Evolutionary conservation across 176 grass and related monocot species (phyloP).

Genomic region (Carex parvula): DNA sequence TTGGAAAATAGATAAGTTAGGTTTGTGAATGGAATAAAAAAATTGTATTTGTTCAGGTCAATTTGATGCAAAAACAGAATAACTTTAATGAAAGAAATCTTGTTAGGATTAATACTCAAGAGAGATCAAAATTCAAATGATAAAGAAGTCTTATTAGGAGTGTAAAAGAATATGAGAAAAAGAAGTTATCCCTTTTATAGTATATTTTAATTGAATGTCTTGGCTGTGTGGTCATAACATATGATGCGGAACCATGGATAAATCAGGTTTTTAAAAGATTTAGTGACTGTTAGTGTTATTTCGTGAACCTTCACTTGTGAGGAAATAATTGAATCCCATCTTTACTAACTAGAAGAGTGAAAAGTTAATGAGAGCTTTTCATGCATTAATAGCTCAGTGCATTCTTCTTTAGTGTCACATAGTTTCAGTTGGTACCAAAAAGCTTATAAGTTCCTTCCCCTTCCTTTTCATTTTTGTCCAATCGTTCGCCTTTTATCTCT

Average conservation of each 20-base stretch:
- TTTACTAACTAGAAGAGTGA: neutral
- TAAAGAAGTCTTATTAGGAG: neutral
- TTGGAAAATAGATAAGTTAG: neutral
- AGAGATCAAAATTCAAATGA: neutral
- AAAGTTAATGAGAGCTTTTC: neutral
- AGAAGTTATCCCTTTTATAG: neutral
- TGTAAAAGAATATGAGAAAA: neutral
- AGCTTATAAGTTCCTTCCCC: neutral
- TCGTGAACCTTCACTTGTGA: neutral
- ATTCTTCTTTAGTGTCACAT: neutral
- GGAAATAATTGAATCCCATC: neutral
- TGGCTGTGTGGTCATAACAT: neutral
- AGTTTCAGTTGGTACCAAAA: neutral
- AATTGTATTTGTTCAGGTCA: neutral
- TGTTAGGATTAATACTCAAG: too few species aligned
- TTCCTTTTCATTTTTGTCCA: neutral
- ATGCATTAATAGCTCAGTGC: neutral
- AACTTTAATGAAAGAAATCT: neutral
- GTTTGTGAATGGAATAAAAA: slow-evolving; percentile 5
- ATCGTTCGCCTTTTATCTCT: neutral
- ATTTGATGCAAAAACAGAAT: neutral
- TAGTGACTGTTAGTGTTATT: neutral
- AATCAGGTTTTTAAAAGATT: neutral
- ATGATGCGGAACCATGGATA: neutral
- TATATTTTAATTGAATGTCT: neutral